phyloP scores from a whole-genome alignment of 1,284 basidiomycete species.

The Boletus albobrunnescens region DNA sequence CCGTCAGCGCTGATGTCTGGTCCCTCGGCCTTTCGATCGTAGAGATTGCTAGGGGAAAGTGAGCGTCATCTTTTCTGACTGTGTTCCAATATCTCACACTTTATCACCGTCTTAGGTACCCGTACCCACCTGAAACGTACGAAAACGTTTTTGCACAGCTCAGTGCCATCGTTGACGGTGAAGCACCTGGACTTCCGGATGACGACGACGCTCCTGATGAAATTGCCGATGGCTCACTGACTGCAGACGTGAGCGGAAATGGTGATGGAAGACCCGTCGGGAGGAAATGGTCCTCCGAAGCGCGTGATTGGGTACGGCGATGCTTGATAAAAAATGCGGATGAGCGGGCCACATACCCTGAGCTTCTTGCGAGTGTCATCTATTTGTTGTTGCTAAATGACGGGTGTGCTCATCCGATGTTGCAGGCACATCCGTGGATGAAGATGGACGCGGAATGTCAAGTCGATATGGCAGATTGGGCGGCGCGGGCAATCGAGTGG shows the following conservation, averaged over 20 bases:
- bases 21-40: slow-evolving; percentile 95
- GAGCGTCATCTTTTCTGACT: slow-evolving; percentile 2
- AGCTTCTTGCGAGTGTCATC: slow-evolving; percentile 60
- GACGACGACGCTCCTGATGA: slow-evolving; percentile 28
- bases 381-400: not conserved
- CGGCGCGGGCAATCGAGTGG: slow-evolving; percentile 56
- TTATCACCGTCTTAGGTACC: slow-evolving; percentile 51
- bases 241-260: slow-evolving; percentile 33
- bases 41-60: slow-evolving; percentile 80
- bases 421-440: slow-evolving; percentile 68
- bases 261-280: slow-evolving; percentile 10
- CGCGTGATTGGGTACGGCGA: slow-evolving; percentile 55
- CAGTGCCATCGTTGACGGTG: slow-evolving; percentile 93
- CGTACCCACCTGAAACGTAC: slow-evolving; percentile 98
- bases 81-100: slow-evolving; percentile 1
- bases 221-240: slow-evolving; percentile 8
- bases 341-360: slow-evolving; percentile 77
- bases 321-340: slow-evolving; percentile 80
- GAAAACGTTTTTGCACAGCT: slow-evolving; percentile 95
- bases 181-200: slow-evolving; percentile 79
- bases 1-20: slow-evolving; percentile 97
- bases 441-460: slow-evolving; percentile 48
- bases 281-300: slow-evolving; percentile 35
- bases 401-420: slow-evolving; percentile 10
- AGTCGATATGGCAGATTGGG: slow-evolving; percentile 86